phyloP scores from a whole-genome alignment of 345 rosid genomes.

The Populus pruinosa region DNA sequence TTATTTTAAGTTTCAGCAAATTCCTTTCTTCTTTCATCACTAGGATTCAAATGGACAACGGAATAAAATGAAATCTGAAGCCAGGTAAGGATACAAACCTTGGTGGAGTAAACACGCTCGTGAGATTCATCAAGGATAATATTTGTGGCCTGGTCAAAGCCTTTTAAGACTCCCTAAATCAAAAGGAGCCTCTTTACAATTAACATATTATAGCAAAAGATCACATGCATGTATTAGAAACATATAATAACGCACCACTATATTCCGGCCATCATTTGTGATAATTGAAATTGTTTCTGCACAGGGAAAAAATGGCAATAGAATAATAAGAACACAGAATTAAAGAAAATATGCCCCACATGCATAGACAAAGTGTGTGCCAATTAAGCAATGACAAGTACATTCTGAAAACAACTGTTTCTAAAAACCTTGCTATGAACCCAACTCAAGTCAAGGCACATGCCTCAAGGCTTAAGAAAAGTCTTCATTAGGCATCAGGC shows the following conservation, averaged over 20 bases:
- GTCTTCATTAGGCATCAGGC: not conserved
- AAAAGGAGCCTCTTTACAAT: not conserved
- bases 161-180: conserved; percentile 67
- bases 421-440: not conserved
- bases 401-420: not conserved
- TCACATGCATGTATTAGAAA: not conserved
- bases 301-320: conserved; percentile 1
- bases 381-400: not conserved
- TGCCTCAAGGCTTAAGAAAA: not conserved
- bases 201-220: not conserved
- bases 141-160: conserved; percentile 91
- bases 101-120: conserved; percentile 83
- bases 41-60: not conserved
- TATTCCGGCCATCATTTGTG: conserved; percentile 89
- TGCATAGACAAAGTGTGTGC: not conserved
- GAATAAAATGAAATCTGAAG: not conserved
- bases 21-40: not conserved
- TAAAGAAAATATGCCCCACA: not conserved
- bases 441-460: not conserved
- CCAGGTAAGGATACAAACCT: conserved; percentile 37
- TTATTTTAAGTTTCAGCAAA: not conserved
- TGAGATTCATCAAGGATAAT: conserved; percentile 89
- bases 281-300: conserved; percentile 73
- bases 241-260: conserved; percentile 52
- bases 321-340: not conserved